phyloP scores from a whole-genome alignment of 2,329 filamentous ascomycete species.

The Colletotrichum australisinense region DNA sequence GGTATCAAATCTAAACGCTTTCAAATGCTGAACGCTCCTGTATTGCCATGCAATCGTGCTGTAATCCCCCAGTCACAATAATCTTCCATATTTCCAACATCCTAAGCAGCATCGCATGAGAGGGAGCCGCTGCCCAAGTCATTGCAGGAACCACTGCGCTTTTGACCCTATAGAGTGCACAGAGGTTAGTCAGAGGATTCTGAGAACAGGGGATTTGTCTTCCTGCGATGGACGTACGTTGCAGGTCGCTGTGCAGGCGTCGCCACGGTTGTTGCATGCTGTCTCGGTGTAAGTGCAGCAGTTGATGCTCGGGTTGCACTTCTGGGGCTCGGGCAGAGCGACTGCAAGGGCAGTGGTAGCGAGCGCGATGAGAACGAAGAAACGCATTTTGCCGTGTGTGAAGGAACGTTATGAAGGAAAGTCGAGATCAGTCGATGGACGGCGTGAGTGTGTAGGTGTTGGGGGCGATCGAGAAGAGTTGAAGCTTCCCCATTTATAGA shows the following conservation, averaged over 20 bases:
- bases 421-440: neutral
- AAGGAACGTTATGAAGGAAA: neutral
- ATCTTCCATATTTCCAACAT: too few relatives aligned
- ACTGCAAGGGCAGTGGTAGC: neutral
- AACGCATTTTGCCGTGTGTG: neutral
- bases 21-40: neutral
- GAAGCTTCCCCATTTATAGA: neutral
- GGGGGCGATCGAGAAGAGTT: too few relatives aligned
- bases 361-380: neutral
- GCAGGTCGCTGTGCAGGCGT: neutral
- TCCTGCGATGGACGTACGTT: neutral
- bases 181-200: neutral
- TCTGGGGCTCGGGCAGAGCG: slow-evolving; percentile 3
- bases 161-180: neutral
- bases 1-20: neutral
- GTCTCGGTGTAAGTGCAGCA: slow-evolving; percentile 3
- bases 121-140: neutral
- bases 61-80: too few relatives aligned
- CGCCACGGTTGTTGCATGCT: neutral
- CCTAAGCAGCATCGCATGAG: neutral
- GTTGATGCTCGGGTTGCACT: slow-evolving; percentile 4
- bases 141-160: neutral
- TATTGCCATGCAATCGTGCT: neutral
- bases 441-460: neutral
- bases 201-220: too few relatives aligned